These are phyloP conservation scores for Taphrina wiesneri DNA, from an alignment of 1,139 yeast genomes.

Conservation along the genomic window DNA sequence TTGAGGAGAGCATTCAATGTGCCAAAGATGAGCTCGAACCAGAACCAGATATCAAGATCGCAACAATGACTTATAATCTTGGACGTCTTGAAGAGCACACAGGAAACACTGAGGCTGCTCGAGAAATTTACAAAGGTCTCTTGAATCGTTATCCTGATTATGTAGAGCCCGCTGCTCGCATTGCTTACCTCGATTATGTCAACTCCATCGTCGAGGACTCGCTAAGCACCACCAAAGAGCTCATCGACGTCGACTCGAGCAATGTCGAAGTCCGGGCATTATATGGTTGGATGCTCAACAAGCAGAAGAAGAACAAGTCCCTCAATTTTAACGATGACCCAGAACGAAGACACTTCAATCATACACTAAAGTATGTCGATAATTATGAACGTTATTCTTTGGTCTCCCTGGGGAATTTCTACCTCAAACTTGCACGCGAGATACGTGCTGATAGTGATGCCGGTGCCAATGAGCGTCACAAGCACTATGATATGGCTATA, in stretches of 20 bases:
- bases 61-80: conserved; percentile 47
- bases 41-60: conserved; percentile 39
- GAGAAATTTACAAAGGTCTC: conserved; percentile 57
- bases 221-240: conserved; percentile 55
- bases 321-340: conserved; percentile 45
- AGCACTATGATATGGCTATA: conserved; percentile 81
- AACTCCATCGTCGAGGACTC: conserved; percentile 51
- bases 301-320: conserved; percentile 57
- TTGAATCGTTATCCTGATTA: conserved; percentile 66
- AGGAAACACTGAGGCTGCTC: conserved; percentile 53
- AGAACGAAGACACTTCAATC: conserved; percentile 80
- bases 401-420: conserved; percentile 84
- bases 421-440: conserved; percentile 80
- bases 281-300: conserved; percentile 82
- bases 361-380: conserved; percentile 76
- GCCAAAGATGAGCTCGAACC: conserved; percentile 39
- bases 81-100: conserved; percentile 50
- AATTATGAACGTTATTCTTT: conserved; percentile 85
- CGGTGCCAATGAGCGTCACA: conserved; percentile 68
- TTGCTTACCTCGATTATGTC: conserved; percentile 36
- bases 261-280: conserved; percentile 84
- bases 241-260: conserved; percentile 58
- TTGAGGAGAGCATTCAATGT: conserved; percentile 46
- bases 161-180: conserved; percentile 49
- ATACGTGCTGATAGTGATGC: conserved; percentile 55